phyloP scores from a whole-genome alignment of 345 rosid species.

The Bruguiera sexangula region DNA sequence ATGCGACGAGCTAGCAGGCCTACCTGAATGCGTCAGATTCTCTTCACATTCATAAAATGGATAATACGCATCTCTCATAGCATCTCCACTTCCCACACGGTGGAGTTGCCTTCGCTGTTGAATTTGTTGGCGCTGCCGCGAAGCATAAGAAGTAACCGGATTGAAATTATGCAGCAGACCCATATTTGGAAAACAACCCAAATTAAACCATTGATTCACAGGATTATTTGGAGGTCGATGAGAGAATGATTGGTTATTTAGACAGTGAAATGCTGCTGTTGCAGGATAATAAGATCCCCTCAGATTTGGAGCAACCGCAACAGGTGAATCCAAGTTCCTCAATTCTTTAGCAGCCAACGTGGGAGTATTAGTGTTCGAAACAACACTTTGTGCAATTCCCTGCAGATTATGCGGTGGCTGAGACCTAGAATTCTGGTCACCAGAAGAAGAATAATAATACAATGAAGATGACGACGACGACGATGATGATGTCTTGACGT shows the following conservation, averaged over 20 bases:
- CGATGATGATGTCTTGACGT: constrained; percentile 32
- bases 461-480: constrained; percentile 21
- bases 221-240: constrained; percentile 20
- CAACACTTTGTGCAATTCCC: constrained; percentile 8
- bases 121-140: constrained; percentile 18
- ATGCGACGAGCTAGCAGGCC: constrained; percentile 8
- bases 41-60: constrained; percentile 24
- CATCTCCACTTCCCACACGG: constrained; percentile 18
- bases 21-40: constrained; percentile 20
- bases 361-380: constrained; percentile 11
- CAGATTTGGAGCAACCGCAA: constrained; percentile 15
- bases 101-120: constrained; percentile 28
- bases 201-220: constrained; percentile 11
- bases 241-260: constrained; percentile 22
- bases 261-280: constrained; percentile 12
- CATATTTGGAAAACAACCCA: constrained; percentile 32
- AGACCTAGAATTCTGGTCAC: constrained; percentile 22
- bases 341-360: constrained; percentile 18
- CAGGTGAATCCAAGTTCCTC: constrained; percentile 16
- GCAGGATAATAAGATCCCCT: constrained; percentile 28
- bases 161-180: constrained; percentile 34
- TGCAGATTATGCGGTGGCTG: constrained; percentile 1
- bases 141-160: constrained; percentile 22
- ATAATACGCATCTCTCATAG: constrained; percentile 1
- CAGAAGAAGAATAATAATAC: constrained; percentile 8